Evolutionary conservation across 2,329 filamentous ascomycete genomes (phyloP).

Genomic region (Tolypocladium tundrense): DNA sequence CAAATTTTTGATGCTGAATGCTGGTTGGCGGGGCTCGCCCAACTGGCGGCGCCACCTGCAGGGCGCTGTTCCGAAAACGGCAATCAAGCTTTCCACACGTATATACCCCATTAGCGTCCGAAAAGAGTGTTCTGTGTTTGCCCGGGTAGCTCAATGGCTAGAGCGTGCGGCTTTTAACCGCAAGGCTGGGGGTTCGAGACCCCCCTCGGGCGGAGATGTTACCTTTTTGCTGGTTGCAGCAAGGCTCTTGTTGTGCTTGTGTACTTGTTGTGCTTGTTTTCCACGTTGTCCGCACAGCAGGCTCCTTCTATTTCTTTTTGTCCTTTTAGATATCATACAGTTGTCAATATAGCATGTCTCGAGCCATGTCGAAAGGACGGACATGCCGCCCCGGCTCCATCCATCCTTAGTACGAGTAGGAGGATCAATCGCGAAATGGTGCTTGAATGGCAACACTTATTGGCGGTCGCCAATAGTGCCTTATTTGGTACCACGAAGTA

Average conservation of each 20-base stretch:
- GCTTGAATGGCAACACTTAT: no score
- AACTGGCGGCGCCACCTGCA: neutral
- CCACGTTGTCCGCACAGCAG: neutral
- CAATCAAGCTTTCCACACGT: neutral
- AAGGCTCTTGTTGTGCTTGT: neutral
- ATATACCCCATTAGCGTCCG: neutral
- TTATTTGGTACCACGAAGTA: no score
- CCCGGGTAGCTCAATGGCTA: conserved; percentile 23
- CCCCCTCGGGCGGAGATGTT: conserved; percentile 17
- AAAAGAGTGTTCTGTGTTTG: conserved; percentile 1
- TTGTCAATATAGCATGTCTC: no score
- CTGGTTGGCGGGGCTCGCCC: neutral
- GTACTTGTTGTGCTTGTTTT: neutral
- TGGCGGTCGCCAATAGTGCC: no score
- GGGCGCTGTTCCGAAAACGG: neutral
- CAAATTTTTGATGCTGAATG: conserved; percentile 6
- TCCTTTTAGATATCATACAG: no score
- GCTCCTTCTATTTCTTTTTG: neutral
- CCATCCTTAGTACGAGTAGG: no score
- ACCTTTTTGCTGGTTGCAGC: neutral
- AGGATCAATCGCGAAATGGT: no score
- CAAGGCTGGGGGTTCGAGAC: conserved; percentile 22
- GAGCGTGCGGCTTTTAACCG: conserved; percentile 24
- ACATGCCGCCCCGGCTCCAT: no score
- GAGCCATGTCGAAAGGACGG: no score